phyloP scores from a whole-genome alignment of 2,329 filamentous ascomycete genomes.

The Verticillium alfalfae region DNA sequence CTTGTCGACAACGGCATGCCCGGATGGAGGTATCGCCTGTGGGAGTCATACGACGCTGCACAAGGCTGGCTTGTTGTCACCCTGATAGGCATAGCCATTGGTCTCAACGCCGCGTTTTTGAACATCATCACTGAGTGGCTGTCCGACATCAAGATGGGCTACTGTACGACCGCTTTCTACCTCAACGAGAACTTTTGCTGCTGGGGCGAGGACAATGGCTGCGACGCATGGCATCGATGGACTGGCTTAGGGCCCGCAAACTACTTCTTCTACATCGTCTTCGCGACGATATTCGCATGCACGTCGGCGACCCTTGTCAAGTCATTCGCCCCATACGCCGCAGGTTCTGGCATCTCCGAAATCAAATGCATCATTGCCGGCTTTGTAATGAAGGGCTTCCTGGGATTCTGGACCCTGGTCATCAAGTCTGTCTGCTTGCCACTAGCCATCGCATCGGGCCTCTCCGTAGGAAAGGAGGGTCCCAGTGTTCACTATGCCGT shows the following conservation, averaged over 20 bases:
- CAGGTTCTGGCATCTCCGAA: conserved; percentile 93
- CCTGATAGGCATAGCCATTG: conserved; percentile 86
- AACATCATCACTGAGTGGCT: conserved; percentile 98
- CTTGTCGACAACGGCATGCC: conserved; percentile 64
- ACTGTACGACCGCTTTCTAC: conserved; percentile 94
- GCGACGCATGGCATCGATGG: conserved; percentile 86
- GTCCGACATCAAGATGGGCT: conserved; percentile 90
- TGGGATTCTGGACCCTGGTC: conserved; percentile 82
- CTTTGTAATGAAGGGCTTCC: conserved; percentile 98
- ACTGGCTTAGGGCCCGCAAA: conserved; percentile 72
- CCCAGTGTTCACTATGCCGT: conserved; percentile 99
- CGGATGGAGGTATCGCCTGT: conserved; percentile 76
- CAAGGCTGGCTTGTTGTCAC: conserved; percentile 98
- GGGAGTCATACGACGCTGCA: conserved; percentile 88
- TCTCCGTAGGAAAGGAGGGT: conserved; percentile 95
- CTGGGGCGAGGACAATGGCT: conserved; percentile 90
- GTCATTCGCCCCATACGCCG: conserved; percentile 89
- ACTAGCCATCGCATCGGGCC: conserved; percentile 84
- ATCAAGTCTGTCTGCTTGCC: conserved; percentile 94
- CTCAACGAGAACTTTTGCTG: conserved; percentile 97
- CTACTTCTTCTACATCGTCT: conserved; percentile 82
- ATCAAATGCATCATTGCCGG: conserved; percentile 99
- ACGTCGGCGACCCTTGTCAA: conserved; percentile 81
- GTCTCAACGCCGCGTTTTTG: conserved; percentile 84
- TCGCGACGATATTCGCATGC: conserved; percentile 78